Evolutionary conservation across 768 basidiomycete genomes (phyloP).

Genomic region (Tephrocybe rancida): DNA sequence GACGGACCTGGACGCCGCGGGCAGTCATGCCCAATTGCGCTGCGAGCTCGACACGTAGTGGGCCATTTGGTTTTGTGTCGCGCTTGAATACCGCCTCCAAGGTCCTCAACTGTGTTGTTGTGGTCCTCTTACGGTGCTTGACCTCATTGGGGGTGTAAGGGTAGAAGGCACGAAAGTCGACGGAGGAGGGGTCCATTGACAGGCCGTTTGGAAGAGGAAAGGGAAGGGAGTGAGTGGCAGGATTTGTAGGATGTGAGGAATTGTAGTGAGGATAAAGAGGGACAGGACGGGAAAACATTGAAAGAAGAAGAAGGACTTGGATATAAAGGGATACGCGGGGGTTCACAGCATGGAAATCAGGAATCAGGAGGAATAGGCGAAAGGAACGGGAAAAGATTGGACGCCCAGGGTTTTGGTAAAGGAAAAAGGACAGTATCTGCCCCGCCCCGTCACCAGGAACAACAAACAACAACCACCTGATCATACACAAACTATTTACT

Average conservation of each 20-base stretch:
- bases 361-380: constrained; percentile 22
- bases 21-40: constrained; percentile 88
- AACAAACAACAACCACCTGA: constrained; percentile 8
- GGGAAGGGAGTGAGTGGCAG: constrained; percentile 25
- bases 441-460: constrained; percentile 29
- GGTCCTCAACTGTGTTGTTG: constrained; percentile 83
- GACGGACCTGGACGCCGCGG: constrained; percentile 88
- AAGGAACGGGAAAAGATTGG: constrained; percentile 25
- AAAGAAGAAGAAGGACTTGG: constrained; percentile 20
- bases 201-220: constrained; percentile 29
- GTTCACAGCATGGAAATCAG: constrained; percentile 25
- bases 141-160: constrained; percentile 92
- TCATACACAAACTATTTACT: constrained; percentile 13
- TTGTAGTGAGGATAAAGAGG: constrained; percentile 6
- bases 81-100: constrained; percentile 85
- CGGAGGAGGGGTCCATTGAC: constrained; percentile 63
- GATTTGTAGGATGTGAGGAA: background rate
- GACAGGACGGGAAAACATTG: constrained; percentile 29
- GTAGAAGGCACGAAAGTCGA: constrained; percentile 84
- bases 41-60: constrained; percentile 78
- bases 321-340: constrained; percentile 14
- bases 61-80: constrained; percentile 91
- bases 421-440: constrained; percentile 23
- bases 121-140: constrained; percentile 92
- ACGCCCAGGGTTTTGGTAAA: constrained; percentile 13